Evolutionary conservation across 2,329 filamentous ascomycete genomes (phyloP).

Genomic region (Coniochaeta prunicola): DNA sequence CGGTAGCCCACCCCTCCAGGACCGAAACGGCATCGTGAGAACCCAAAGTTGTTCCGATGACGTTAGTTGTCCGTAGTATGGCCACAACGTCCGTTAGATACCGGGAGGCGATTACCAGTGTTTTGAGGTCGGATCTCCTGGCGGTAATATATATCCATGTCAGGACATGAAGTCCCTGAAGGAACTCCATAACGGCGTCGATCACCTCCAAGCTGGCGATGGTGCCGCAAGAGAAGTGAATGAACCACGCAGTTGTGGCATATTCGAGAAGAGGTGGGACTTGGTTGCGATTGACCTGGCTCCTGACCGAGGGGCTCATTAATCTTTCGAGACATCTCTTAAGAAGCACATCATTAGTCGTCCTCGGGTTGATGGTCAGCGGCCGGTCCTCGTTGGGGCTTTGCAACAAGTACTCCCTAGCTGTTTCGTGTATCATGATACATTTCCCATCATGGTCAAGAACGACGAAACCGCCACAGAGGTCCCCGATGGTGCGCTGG

Average conservation of each 20-base stretch:
- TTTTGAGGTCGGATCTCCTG: slow-evolving; percentile 12
- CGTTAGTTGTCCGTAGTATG: slow-evolving; percentile 6
- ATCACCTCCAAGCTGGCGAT: not conserved
- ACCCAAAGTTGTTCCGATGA: no score
- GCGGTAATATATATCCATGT: slow-evolving; percentile 25
- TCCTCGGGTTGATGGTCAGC: slow-evolving; percentile 6
- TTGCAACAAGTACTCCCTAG: slow-evolving; percentile 23
- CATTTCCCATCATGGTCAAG: slow-evolving; percentile 20
- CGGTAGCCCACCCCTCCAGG: slow-evolving; percentile 23
- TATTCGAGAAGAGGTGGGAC: slow-evolving; percentile 4
- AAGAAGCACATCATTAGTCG: slow-evolving; percentile 14
- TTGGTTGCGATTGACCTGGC: not conserved
- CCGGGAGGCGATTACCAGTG: slow-evolving; percentile 18
- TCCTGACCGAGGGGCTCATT: not conserved
- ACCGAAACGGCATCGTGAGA: no score
- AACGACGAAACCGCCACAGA: slow-evolving; percentile 23
- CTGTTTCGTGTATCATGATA: slow-evolving; percentile 25
- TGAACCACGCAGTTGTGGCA: slow-evolving; percentile 13
- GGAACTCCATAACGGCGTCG: not conserved
- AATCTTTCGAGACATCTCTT: slow-evolving; percentile 10
- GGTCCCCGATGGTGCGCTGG: slow-evolving; percentile 14
- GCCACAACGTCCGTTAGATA: slow-evolving; percentile 14
- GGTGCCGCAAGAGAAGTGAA: slow-evolving; percentile 12
- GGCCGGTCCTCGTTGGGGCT: not conserved
- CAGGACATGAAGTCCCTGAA: slow-evolving; percentile 14